Evolutionary conservation across 73 alveolate species (phyloP), one percentile per base, ranked within the genome.

Genomic region (Paramecium octaurelia): DNA sequence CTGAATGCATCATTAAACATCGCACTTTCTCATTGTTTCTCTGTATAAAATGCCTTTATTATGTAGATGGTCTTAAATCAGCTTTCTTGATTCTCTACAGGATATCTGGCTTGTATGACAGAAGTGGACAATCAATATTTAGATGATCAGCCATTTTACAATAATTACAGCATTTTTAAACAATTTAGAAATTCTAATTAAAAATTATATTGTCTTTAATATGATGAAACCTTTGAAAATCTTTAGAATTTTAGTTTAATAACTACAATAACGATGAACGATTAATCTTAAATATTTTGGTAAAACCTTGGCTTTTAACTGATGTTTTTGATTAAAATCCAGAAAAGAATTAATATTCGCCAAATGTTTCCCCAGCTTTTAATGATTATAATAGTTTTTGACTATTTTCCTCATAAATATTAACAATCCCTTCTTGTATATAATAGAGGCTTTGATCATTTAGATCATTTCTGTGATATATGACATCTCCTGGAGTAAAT

Each of bases 401-500:
- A 44, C 76, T 80, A 31, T 23, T 44, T 23, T 44, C 70, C 9
- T 80, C 91, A 31, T 31, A 31, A 21, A 44, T 43, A 23, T 80
- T 31, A 12, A 46, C 91, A 43, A 20, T 35, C 1, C 91, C 91
- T 24, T 80, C 76, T 44, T 80, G 50, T 40, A 80, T 80, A 80
- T 43, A 48, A 21, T 80, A 48, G 1, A 80, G 34, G 24, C 57
- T 24, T 27, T 31, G n/a, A 20, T 80, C 73, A 80, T 80, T 43
- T 14, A 8, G 10, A 80, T 80, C 76, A 46, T 40, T 46, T 80
- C 35, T 23, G 21, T 80, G 43, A 31, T 24, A 23, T 1, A 80
- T 80, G 11, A 42, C 70, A 42, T 80, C 91, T 18, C 91, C 91
- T 10, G 91, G 91, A 21, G 73, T 80, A 46, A 44, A 80, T 80